phyloP scores from a whole-genome alignment of 179 eudicot species.

The Silene noctiflora region DNA sequence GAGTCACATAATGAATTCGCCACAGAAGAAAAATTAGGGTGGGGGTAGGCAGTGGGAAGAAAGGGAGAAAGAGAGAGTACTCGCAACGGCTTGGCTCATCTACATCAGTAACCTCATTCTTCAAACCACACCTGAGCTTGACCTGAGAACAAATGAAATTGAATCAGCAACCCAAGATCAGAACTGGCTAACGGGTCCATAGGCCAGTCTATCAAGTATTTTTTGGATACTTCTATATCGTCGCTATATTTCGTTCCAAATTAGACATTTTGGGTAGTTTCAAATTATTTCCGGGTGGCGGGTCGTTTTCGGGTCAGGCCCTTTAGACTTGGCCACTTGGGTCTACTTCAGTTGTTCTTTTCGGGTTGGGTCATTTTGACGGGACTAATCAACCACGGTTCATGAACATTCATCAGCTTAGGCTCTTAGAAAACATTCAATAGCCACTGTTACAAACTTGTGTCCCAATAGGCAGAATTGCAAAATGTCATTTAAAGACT shows the following conservation, averaged over 20 bases:
- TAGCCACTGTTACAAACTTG: background rate
- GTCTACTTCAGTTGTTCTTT: background rate
- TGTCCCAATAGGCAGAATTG: background rate
- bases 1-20: constrained; percentile 13
- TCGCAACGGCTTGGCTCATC: constrained; percentile 99
- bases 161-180: constrained; percentile 1
- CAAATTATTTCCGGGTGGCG: background rate
- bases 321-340: background rate
- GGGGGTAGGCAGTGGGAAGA: background rate
- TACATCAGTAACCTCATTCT: constrained; percentile 77
- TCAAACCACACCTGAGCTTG: constrained; percentile 86
- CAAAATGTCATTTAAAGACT: background rate
- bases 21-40: background rate
- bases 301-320: background rate
- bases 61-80: constrained; percentile 36
- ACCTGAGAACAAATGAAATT: constrained; percentile 45
- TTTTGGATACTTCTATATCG: background rate
- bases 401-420: background rate
- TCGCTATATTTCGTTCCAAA: background rate
- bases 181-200: background rate
- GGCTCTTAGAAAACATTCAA: background rate
- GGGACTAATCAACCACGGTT: background rate
- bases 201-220: background rate
- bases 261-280: background rate
- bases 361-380: background rate